phyloP scores from a whole-genome alignment of 2,329 filamentous ascomycete genomes.

The Venturia oleaginea region DNA sequence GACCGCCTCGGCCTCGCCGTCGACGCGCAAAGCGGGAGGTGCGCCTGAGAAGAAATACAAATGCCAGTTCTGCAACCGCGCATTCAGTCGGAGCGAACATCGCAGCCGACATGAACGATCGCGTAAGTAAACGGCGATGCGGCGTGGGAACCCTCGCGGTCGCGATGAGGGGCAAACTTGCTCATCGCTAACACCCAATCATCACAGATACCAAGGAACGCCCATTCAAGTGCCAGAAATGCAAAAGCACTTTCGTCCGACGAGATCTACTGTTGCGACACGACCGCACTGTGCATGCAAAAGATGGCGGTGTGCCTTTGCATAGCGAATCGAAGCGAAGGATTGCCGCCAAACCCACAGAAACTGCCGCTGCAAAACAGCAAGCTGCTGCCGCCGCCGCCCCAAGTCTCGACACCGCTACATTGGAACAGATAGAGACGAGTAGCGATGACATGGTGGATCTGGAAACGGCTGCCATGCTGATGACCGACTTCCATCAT shows the following conservation, averaged over 20 bases:
- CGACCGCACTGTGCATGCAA: constrained; percentile 96
- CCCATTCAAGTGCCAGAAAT: constrained; percentile 98
- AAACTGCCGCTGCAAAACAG: constrained; percentile 56
- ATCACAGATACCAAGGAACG: constrained; percentile 91
- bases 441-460: constrained; percentile 87
- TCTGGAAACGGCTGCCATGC: constrained; percentile 94
- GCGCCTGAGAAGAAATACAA: constrained; percentile 98
- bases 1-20: constrained; percentile 34
- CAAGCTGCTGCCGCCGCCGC: constrained; percentile 26
- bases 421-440: constrained; percentile 86
- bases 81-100: constrained; percentile 96
- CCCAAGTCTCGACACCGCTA: constrained; percentile 73
- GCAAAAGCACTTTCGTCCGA: constrained; percentile 94
- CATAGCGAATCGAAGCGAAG: constrained; percentile 91
- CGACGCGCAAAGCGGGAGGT: constrained; percentile 61
- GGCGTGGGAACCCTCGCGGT: constrained; percentile 23
- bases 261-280: constrained; percentile 93
- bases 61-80: constrained; percentile 96
- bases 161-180: constrained; percentile 23
- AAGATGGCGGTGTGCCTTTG: constrained; percentile 88
- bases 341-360: constrained; percentile 57
- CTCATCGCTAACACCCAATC: background rate
- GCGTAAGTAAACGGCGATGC: constrained; percentile 61
- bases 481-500: constrained; percentile 96
- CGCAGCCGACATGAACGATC: constrained; percentile 93